phyloP scores from a whole-genome alignment of 1,284 basidiomycete species.

The Schizopora paradoxa region DNA sequence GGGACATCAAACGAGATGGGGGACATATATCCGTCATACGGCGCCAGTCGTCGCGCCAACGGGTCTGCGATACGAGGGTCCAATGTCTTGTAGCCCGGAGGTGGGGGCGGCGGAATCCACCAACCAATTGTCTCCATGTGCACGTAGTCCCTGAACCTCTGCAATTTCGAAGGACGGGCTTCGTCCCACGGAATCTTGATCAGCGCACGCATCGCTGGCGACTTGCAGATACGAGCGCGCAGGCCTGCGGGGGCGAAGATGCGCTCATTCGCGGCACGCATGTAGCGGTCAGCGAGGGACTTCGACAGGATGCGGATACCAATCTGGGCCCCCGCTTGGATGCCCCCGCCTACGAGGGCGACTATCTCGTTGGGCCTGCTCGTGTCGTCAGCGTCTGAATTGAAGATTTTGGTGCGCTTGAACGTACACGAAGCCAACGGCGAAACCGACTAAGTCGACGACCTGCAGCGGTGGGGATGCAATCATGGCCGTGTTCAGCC shows the following conservation, averaged over 20 bases:
- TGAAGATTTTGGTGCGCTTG: not conserved
- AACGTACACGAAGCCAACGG: conserved; percentile 20
- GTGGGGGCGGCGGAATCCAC: not conserved
- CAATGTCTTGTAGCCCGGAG: not conserved
- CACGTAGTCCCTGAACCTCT: no score
- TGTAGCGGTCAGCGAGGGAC: conserved; percentile 19
- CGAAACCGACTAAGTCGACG: conserved; percentile 15
- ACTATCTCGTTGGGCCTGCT: no score
- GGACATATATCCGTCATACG: not conserved
- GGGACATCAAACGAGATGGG: not conserved
- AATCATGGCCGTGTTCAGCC: conserved; percentile 16
- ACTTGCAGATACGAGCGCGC: not conserved
- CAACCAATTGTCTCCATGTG: not conserved
- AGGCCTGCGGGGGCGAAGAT: not conserved
- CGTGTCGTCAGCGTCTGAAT: conserved; percentile 15
- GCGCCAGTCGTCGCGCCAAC: not conserved
- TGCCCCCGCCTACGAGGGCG: conserved; percentile 15
- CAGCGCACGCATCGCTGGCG: not conserved
- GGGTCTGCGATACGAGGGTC: no score
- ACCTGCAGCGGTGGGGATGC: conserved; percentile 21
- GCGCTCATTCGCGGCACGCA: conserved; percentile 5
- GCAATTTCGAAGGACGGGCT: not conserved
- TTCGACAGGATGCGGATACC: conserved; percentile 19
- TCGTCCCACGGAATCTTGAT: not conserved
- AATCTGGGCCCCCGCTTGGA: conserved; percentile 16